phyloP scores from a whole-genome alignment of 2,329 filamentous ascomycete genomes.

The Colletotrichum sp. region DNA sequence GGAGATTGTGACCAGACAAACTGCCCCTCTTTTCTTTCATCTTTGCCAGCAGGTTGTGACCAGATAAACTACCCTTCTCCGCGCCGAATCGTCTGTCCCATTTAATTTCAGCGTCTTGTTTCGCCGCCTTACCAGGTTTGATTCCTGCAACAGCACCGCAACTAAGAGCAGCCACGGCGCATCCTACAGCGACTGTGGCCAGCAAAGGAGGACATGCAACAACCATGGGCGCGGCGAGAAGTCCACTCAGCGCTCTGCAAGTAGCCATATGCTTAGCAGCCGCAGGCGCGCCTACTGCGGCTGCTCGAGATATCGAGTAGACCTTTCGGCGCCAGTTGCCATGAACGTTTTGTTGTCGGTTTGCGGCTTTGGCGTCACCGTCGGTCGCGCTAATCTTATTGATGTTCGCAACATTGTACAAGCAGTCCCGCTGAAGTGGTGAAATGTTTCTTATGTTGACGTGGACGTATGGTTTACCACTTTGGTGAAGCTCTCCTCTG shows the following conservation, averaged over 20 bases:
- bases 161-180: background rate
- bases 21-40: too few relatives aligned
- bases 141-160: background rate
- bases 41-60: background rate
- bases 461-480: background rate
- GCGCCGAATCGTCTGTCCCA: background rate
- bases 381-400: background rate
- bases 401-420: background rate
- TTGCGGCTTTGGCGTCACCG: background rate
- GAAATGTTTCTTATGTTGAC: background rate
- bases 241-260: background rate
- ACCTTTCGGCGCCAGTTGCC: background rate
- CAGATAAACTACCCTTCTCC: background rate
- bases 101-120: fast-evolving
- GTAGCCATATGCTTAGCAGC: background rate
- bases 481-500: background rate
- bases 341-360: background rate
- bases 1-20: too few relatives aligned
- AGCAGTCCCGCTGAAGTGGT: background rate
- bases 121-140: background rate
- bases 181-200: background rate
- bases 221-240: background rate
- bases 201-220: background rate
- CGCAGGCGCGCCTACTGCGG: background rate
- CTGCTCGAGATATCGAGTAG: background rate